Conservation (phyloP, 2,329 filamentous ascomycete species). For the Fusarium pseudocircinatum region DNA sequence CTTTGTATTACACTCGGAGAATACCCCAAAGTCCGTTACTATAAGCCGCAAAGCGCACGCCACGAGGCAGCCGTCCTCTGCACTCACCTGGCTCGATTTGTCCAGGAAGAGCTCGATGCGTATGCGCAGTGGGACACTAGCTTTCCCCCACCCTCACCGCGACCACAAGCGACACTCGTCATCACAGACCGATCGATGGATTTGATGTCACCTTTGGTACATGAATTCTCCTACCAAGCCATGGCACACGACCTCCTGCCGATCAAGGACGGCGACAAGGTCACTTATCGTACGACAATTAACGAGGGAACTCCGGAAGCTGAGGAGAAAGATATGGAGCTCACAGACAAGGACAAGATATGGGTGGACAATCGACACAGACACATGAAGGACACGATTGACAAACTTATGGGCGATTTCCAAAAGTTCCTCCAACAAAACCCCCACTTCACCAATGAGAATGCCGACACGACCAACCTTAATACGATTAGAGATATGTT, state of each 20-base stretch:
- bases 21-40: constrained; percentile 93
- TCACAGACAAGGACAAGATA: constrained; percentile 89
- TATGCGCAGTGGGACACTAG: constrained; percentile 86
- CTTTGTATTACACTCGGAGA: constrained; percentile 94
- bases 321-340: constrained; percentile 89
- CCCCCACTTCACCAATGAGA: constrained; percentile 85
- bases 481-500: constrained; percentile 98
- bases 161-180: constrained; percentile 84
- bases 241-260: constrained; percentile 95
- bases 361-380: constrained; percentile 95
- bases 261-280: constrained; percentile 88
- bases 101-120: constrained; percentile 89
- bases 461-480: constrained; percentile 76
- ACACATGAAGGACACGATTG: constrained; percentile 98
- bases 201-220: constrained; percentile 83
- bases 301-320: constrained; percentile 77
- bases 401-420: constrained; percentile 92
- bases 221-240: constrained; percentile 98
- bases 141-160: constrained; percentile 81
- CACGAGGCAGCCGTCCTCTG: constrained; percentile 92
- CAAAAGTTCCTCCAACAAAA: constrained; percentile 91
- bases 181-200: constrained; percentile 96
- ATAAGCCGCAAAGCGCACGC: constrained; percentile 75
- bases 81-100: constrained; percentile 86
- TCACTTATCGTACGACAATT: constrained; percentile 82